Conservation (phyloP, 441 rosid species). For the Croton laevigatus region DNA sequence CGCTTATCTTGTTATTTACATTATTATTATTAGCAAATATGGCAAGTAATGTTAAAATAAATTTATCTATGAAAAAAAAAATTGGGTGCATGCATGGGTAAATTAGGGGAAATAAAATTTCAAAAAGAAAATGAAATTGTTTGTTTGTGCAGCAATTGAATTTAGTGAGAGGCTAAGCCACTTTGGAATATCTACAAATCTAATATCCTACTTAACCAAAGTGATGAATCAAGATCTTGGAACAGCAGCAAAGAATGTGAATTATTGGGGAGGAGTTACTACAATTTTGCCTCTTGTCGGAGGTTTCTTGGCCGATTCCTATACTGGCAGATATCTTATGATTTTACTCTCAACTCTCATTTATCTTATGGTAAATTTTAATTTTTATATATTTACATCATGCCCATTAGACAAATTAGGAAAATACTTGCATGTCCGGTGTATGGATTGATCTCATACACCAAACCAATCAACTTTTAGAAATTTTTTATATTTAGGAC, state of each 20-base stretch:
- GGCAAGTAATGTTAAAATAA: no score
- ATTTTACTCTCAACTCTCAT: conserved; percentile 55
- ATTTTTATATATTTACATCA: no score
- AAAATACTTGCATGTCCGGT: no score
- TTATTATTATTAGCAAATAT: no score
- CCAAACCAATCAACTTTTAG: no score
- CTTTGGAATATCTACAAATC: conserved; percentile 77
- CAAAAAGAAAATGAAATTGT: background rate
- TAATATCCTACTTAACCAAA: conserved; percentile 53
- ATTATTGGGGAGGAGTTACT: conserved; percentile 78
- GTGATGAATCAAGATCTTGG: conserved; percentile 59
- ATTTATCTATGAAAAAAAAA: no score
- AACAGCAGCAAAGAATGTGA: conserved; percentile 64
- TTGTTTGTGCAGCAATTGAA: conserved; percentile 48
- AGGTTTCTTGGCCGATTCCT: conserved; percentile 80
- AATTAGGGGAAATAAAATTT: no score
- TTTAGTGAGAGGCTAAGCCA: conserved; percentile 77
- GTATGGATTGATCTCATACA: no score
- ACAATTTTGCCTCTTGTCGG: conserved; percentile 66
- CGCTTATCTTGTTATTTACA: no score
- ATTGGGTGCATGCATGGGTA: no score
- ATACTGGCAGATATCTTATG: conserved; percentile 69
- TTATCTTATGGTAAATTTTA: conserved; percentile 50
- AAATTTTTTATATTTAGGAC: no score
- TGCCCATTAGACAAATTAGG: no score